These are phyloP conservation scores for Sporothrix phasma DNA, from an alignment of 2,329 filamentous ascomycete species.

Conservation along the genomic window DNA sequence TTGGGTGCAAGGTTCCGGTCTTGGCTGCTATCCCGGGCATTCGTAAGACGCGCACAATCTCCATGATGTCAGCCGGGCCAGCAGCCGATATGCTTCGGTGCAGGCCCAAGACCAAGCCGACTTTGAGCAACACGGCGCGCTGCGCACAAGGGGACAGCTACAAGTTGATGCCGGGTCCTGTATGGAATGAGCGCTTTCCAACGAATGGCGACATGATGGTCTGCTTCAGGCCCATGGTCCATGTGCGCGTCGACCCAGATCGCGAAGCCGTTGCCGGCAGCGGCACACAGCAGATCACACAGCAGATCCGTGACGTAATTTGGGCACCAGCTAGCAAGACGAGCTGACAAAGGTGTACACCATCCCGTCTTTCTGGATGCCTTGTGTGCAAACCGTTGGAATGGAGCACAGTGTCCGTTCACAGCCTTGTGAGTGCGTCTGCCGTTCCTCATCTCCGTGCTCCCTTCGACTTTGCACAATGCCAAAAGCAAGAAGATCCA, in stretches of 20 bases:
- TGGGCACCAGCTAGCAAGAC: neutral
- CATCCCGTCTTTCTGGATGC: neutral
- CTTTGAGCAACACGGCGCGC: neutral
- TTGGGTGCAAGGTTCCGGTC: neutral
- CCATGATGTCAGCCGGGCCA: constrained; percentile 4
- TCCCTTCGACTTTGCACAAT: too few species aligned
- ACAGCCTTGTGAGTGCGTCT: too few species aligned
- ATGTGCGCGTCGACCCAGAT: neutral
- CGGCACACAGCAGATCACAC: too few species aligned
- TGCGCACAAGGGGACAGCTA: neutral
- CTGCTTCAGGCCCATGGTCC: neutral
- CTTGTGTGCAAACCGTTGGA: too few species aligned
- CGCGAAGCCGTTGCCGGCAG: neutral
- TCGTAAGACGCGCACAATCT: neutral
- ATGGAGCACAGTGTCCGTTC: too few species aligned
- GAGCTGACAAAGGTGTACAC: neutral
- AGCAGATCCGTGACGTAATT: neutral
- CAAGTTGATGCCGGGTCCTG: neutral
- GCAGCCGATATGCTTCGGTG: neutral
- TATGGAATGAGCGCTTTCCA: neutral
- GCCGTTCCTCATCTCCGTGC: too few species aligned
- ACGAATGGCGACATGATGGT: neutral
- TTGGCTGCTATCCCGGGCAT: constrained; percentile 2
- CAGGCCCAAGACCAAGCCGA: neutral
- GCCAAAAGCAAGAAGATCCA: neutral